Evolutionary conservation across 441 rosid species (phyloP).

Genomic region (Erodium texanum): DNA sequence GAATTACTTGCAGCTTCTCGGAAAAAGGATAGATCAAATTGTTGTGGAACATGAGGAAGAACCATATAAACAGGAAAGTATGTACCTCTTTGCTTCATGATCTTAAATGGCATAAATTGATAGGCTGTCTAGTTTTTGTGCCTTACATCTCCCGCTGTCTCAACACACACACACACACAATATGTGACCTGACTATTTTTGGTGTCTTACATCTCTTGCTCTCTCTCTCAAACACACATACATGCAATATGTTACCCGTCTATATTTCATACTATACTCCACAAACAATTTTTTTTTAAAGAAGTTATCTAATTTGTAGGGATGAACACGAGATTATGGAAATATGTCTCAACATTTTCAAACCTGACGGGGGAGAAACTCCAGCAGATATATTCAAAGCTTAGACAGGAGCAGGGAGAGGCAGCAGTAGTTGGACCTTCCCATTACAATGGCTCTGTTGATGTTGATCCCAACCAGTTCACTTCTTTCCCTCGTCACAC

Average conservation of each 20-base stretch:
- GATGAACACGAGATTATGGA: slow-evolving; percentile 83
- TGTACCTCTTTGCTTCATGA: slow-evolving; percentile 22
- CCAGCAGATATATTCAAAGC: slow-evolving; percentile 80
- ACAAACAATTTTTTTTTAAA: neutral
- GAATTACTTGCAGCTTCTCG: slow-evolving; percentile 84
- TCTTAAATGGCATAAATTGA: neutral
- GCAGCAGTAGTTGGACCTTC: slow-evolving; percentile 27
- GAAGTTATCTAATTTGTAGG: slow-evolving; percentile 37
- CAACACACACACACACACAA: too few species aligned
- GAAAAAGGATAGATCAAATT: slow-evolving; percentile 69
- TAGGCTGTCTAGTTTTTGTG: too few species aligned
- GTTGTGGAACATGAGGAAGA: slow-evolving; percentile 64
- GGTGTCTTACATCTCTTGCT: too few species aligned
- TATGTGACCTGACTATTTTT: too few species aligned
- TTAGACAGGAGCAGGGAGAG: slow-evolving; percentile 57
- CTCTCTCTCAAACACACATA: too few species aligned
- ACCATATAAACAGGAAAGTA: slow-evolving; percentile 76
- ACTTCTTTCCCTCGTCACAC: slow-evolving; percentile 29
- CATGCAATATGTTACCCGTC: neutral
- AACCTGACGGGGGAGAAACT: slow-evolving; percentile 87
- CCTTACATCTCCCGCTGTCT: too few species aligned
- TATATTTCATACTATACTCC: neutral
- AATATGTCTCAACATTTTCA: slow-evolving; percentile 88
- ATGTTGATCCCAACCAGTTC: slow-evolving; percentile 34
- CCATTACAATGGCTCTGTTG: slow-evolving; percentile 9